Evolutionary conservation across 164 flowering plant species (phyloP), one percentile per base, ranked within the genome.

Genomic region (Vitis rupestris): DNA sequence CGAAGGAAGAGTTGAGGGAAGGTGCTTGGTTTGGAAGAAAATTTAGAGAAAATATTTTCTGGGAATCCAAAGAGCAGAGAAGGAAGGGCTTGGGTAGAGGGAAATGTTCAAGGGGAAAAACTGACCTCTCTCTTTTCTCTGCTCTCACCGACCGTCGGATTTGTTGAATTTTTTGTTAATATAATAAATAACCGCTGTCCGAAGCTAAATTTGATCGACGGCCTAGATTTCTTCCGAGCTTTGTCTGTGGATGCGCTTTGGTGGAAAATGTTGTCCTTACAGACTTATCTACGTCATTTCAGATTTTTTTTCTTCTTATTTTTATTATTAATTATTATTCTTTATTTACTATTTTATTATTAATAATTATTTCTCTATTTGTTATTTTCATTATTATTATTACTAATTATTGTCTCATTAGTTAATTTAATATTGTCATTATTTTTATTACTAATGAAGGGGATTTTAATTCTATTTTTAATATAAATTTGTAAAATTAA

Each of bases 101-200:
- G 15, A 12, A 10, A n/a, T 48, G 17, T 53, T 53, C 10, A 6
- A 12, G 7, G 56, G 56, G 56, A 12, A 53, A 5, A 47, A 17
- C 44, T 7, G 31, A 49, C 47, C 31, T 57, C 66, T 31, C 53
- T 61, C 64, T 58, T 8, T 57, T 31, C 29, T 2, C 37, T 10
- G 5, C 8, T 23, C 17, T 12, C 59, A 57, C 49, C 17, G 61
- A 50, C 73, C 79, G 73, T 71, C 15, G 30, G 72, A 66, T 74
- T 72, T 52, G 60, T 63, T 56, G 61, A 59, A 70, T 70, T 65
- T 44, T 47, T 55, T 60, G 51, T 37, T 1, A 48, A 48, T 6
- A 10, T 44, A 44, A 10, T 10, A 12, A 66, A 59, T 75, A 64
- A 72, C 79, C 59, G 76, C 69, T 72, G 72, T 72, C 73, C 65